Evolutionary conservation across 139 green algal species (phyloP).

Genomic region (Tetraselmis chui): DNA sequence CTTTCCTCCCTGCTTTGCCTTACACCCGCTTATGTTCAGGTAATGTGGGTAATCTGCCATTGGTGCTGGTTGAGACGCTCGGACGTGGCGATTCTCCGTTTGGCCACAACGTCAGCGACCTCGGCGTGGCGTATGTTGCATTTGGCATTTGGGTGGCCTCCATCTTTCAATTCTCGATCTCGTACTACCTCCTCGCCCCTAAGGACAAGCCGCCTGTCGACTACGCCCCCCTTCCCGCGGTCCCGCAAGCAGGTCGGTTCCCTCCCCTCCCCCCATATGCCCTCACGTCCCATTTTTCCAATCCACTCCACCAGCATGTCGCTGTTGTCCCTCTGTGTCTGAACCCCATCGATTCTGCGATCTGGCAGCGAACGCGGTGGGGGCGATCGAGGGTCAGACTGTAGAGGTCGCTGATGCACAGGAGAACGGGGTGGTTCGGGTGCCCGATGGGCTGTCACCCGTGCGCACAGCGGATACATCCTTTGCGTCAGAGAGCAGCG

Average conservation of each 20-base stretch:
- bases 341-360: too few relatives aligned
- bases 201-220: background rate
- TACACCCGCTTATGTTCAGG: background rate
- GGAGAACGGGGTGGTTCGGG: background rate
- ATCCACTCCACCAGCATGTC: too few relatives aligned
- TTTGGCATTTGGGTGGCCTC: background rate
- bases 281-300: too few relatives aligned
- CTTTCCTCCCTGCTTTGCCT: too few relatives aligned
- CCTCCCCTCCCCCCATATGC: too few relatives aligned
- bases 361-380: background rate
- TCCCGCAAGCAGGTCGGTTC: background rate
- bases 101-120: background rate
- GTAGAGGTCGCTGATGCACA: background rate
- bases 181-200: background rate
- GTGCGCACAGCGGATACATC: background rate
- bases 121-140: background rate
- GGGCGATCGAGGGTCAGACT: background rate
- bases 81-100: background rate
- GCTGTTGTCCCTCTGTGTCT: too few relatives aligned
- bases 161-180: background rate
- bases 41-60: background rate
- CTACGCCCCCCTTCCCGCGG: background rate
- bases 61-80: background rate
- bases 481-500: background rate
- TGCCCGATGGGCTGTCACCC: background rate